Evolutionary conservation across 2,329 filamentous ascomycete genomes (phyloP).

Genomic region (Aspergillus felis): DNA sequence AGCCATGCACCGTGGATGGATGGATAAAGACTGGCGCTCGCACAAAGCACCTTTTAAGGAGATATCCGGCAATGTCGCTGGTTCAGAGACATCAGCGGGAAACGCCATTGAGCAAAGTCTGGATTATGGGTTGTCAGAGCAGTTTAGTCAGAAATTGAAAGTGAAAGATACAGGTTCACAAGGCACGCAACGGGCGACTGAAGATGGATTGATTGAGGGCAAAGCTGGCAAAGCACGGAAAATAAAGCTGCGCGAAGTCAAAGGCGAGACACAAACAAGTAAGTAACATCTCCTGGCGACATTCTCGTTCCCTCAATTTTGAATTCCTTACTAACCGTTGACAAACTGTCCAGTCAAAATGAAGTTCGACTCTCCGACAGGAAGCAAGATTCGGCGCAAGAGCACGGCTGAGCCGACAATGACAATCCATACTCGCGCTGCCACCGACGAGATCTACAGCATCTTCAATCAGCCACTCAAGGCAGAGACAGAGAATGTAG

Average conservation of each 20-base stretch:
- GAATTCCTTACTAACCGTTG: neutral
- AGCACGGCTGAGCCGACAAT: slow-evolving; percentile 83
- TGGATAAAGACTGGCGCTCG: slow-evolving; percentile 51
- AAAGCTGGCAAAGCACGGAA: slow-evolving; percentile 54
- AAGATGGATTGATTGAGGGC: slow-evolving; percentile 22
- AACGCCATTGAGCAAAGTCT: slow-evolving; percentile 15
- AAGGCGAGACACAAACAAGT: slow-evolving; percentile 87
- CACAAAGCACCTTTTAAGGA: slow-evolving; percentile 53
- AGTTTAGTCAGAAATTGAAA: slow-evolving; percentile 30
- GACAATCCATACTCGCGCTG: slow-evolving; percentile 92
- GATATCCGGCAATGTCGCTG: slow-evolving; percentile 40
- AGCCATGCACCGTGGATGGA: slow-evolving; percentile 69
- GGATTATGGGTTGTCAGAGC: slow-evolving; percentile 25
- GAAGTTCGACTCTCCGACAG: slow-evolving; percentile 83
- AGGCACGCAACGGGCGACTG: slow-evolving; percentile 10
- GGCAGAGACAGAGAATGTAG: slow-evolving; percentile 45
- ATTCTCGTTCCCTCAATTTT: too few species aligned
- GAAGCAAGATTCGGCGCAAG: slow-evolving; percentile 78
- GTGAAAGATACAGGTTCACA: slow-evolving; percentile 20
- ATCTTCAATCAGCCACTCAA: slow-evolving; percentile 87
- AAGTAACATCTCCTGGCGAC: slow-evolving; percentile 32
- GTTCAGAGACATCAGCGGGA: slow-evolving; percentile 14
- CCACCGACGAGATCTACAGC: slow-evolving; percentile 95
- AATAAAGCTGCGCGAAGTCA: slow-evolving; percentile 78
- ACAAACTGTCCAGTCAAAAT: slow-evolving; percentile 67